Conservation (phyloP, 177 flowering plant genomes). For the Telopea speciosissima region DNA sequence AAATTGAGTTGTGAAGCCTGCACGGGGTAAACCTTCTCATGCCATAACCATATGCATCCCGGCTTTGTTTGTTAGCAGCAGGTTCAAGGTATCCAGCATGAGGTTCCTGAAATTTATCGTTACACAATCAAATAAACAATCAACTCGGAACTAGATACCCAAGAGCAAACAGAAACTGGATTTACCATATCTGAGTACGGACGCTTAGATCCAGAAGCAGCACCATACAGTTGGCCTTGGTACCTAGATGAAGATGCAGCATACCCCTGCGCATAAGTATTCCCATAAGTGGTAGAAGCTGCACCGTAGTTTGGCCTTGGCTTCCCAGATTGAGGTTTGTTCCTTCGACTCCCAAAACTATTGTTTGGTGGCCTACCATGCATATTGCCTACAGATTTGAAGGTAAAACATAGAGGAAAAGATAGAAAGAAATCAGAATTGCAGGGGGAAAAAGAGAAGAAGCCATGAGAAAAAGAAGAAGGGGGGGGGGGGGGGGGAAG, state of each 20-base stretch:
- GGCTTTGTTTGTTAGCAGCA: slow-evolving; percentile 17
- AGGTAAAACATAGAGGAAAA: background rate
- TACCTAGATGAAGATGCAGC: slow-evolving; percentile 20
- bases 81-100: slow-evolving; percentile 38
- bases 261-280: slow-evolving; percentile 24
- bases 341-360: slow-evolving; percentile 19
- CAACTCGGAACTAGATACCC: background rate
- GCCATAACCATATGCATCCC: slow-evolving; percentile 24
- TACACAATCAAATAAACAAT: slow-evolving; percentile 8
- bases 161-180: background rate
- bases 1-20: background rate
- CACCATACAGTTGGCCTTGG: slow-evolving; percentile 19
- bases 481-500: too few relatives aligned
- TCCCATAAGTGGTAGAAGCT: slow-evolving; percentile 14
- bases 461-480: too few relatives aligned
- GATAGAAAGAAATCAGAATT: too few relatives aligned
- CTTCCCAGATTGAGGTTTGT: slow-evolving; percentile 13
- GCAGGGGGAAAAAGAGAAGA: too few relatives aligned
- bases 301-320: slow-evolving; percentile 12
- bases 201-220: slow-evolving; percentile 26
- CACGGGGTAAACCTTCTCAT: slow-evolving; percentile 19
- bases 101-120: slow-evolving; percentile 29
- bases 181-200: slow-evolving; percentile 33
- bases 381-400: slow-evolving; percentile 23
- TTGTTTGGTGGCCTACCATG: slow-evolving; percentile 21